These are phyloP conservation scores for Saccharomyces hybrid DNA, from an alignment of 1,139 yeast genomes.

Conservation along the genomic window DNA sequence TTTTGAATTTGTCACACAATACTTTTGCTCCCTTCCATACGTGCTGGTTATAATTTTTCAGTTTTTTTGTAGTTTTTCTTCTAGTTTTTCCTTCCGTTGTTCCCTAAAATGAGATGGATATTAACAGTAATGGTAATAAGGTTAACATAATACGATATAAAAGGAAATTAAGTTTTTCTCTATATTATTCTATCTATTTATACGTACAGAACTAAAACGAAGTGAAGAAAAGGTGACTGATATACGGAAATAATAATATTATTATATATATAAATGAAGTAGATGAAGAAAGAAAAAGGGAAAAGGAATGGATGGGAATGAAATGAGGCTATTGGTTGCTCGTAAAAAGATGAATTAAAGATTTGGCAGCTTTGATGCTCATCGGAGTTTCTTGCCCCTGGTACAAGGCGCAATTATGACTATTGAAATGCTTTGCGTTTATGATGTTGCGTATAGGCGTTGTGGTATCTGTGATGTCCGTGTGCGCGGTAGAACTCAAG, in stretches of 20 bases:
- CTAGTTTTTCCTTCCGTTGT: not conserved
- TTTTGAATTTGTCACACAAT: not conserved
- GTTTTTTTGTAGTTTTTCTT: not conserved
- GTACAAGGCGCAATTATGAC: not conserved
- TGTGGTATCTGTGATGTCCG: conserved; percentile 3
- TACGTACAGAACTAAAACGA: not conserved
- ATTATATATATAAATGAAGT: not conserved
- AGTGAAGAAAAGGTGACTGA: not conserved
- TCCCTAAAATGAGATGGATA: not conserved
- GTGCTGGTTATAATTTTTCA: not conserved
- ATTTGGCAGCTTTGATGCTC: conserved; percentile 32
- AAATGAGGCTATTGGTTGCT: not conserved
- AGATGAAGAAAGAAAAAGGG: not conserved
- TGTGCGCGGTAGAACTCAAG: not conserved
- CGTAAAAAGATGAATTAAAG: conserved; percentile 24
- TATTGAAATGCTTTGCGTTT: conserved; percentile 3
- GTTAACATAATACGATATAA: not conserved
- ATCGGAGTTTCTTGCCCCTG: conserved; percentile 27
- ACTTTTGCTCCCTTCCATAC: not conserved
- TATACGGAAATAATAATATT: not conserved
- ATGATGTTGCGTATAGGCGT: conserved; percentile 14
- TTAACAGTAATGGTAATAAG: not conserved
- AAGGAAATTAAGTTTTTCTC: not conserved
- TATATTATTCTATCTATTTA: not conserved
- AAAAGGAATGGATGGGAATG: not conserved